A percentile compares a stretch with the other conserved stretches of the same genome.
phyloP scores from a whole-genome alignment of 495 filamentous ascomycete species.

The Rhizodiscina lignyota region DNA sequence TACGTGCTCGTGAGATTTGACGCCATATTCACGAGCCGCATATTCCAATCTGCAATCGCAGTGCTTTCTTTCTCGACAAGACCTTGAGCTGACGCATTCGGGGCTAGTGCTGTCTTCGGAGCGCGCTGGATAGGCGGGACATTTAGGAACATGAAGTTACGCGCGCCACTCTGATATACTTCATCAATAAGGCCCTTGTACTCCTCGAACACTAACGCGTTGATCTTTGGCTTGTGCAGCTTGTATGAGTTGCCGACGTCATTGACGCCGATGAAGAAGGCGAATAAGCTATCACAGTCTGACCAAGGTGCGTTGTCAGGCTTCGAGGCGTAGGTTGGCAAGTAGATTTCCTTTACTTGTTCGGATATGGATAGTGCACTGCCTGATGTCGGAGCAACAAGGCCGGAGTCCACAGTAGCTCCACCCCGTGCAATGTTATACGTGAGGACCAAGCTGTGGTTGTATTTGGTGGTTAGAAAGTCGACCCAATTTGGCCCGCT shows the following conservation, averaged over 20 bases:
- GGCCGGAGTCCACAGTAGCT: slow-evolving; percentile 45
- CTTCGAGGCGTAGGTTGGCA: slow-evolving; percentile 25
- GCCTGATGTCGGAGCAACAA: slow-evolving; percentile 34
- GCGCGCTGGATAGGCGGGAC: slow-evolving; percentile 58
- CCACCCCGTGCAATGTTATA: slow-evolving; percentile 58
- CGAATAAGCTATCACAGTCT: slow-evolving; percentile 49
- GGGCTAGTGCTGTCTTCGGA: slow-evolving; percentile 26
- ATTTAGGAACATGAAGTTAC: slow-evolving; percentile 61
- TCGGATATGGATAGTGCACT: slow-evolving; percentile 40
- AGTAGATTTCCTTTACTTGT: slow-evolving; percentile 36
- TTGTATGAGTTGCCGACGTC: slow-evolving; percentile 54
- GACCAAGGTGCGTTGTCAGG: slow-evolving; percentile 39
- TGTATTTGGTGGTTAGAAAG: slow-evolving; percentile 46
- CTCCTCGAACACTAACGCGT: slow-evolving; percentile 36
- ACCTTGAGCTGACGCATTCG: too few species aligned
- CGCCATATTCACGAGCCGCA: slow-evolving; percentile 9
- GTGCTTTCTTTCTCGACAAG: slow-evolving; percentile 5
- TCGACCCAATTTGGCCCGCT: too few species aligned
- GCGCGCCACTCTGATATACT: slow-evolving; percentile 45
- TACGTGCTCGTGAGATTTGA: slow-evolving; percentile 11
- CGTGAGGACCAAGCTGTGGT: slow-evolving; percentile 37
- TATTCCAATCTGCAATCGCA: slow-evolving; percentile 16
- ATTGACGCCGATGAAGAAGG: slow-evolving; percentile 66
- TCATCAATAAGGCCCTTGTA: slow-evolving; percentile 38
- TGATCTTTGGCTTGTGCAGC: slow-evolving; percentile 27